phyloP scores from a whole-genome alignment of 2,329 filamentous ascomycete species.

The Cordyceps tenuipes region DNA sequence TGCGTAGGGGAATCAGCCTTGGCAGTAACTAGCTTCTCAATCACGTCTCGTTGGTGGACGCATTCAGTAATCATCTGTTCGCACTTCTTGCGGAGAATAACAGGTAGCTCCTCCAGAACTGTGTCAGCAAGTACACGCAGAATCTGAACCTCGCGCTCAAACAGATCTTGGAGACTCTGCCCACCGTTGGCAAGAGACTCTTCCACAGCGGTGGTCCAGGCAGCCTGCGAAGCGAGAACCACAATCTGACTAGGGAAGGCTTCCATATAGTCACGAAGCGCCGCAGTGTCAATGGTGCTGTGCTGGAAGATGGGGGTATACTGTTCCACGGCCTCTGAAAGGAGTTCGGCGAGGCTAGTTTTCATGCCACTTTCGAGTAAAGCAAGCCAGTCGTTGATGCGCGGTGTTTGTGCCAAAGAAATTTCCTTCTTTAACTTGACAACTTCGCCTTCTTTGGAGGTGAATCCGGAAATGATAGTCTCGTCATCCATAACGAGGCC shows the following conservation, averaged over 20 bases:
- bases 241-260: conserved; percentile 90
- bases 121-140: conserved; percentile 79
- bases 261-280: conserved; percentile 72
- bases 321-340: conserved; percentile 75
- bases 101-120: conserved; percentile 80
- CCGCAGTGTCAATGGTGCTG: conserved; percentile 58
- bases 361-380: conserved; percentile 92
- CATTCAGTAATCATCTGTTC: conserved; percentile 98
- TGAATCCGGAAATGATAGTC: conserved; percentile 80
- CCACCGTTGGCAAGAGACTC: conserved; percentile 66
- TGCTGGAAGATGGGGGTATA: conserved; percentile 73
- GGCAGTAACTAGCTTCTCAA: conserved; percentile 72
- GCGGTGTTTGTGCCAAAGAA: conserved; percentile 83
- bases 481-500: conserved; percentile 89
- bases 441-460: conserved; percentile 88
- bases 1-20: conserved; percentile 70
- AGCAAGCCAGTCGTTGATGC: conserved; percentile 98
- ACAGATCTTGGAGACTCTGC: conserved; percentile 58
- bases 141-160: conserved; percentile 75
- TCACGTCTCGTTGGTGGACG: conserved; percentile 91
- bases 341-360: conserved; percentile 78
- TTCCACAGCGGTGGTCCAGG: conserved; percentile 86
- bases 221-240: conserved; percentile 85
- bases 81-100: conserved; percentile 88
- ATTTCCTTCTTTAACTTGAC: conserved; percentile 86